phyloP scores from a whole-genome alignment of 2,329 filamentous ascomycete genomes.

The Colletotrichum phormii region DNA sequence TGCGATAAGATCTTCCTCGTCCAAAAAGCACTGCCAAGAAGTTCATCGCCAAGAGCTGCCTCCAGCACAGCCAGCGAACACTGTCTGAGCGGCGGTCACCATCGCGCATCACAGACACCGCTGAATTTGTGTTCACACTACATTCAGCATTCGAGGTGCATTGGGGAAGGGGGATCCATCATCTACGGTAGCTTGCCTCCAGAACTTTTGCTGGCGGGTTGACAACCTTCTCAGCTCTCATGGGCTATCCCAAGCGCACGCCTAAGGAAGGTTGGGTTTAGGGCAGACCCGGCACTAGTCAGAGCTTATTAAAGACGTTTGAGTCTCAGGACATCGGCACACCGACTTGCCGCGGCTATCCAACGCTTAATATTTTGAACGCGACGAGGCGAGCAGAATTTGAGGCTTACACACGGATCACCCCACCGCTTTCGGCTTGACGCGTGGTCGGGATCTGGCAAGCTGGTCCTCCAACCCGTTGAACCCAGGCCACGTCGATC shows the following conservation, averaged over 20 bases:
- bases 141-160: background rate
- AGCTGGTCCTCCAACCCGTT: background rate
- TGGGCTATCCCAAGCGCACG: background rate
- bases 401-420: conserved; percentile 1
- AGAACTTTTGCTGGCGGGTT: background rate
- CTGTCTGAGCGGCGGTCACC: background rate
- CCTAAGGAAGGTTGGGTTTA: background rate
- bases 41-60: conserved; percentile 15
- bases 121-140: background rate
- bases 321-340: conserved; percentile 4
- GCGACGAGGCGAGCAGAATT: background rate
- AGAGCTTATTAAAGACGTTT: conserved; percentile 6
- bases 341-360: background rate
- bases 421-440: conserved; percentile 8
- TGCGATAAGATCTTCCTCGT: conserved; percentile 7
- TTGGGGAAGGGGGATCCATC: background rate
- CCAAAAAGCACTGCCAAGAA: conserved; percentile 8
- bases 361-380: background rate
- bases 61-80: background rate
- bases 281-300: background rate
- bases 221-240: background rate
- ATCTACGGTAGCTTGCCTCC: background rate
- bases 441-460: conserved; percentile 17
- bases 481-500: background rate
- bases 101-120: background rate